Percentiles rank a stretch among this genome's conserved stretches.
phyloP scores from a whole-genome alignment of 2,329 filamentous ascomycete species.

The Chrysoporthe puriensis region DNA sequence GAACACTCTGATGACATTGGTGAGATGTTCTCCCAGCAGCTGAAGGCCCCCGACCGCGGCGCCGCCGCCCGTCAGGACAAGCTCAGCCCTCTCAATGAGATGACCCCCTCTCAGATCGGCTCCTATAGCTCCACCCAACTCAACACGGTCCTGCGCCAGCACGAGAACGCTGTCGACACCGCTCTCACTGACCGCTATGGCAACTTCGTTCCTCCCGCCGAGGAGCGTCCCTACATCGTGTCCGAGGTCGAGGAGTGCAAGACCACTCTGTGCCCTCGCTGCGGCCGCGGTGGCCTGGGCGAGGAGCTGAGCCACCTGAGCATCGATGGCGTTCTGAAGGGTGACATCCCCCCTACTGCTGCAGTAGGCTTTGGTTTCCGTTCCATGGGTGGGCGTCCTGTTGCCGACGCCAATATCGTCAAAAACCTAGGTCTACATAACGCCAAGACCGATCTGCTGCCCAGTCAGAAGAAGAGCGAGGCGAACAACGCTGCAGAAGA shows the following conservation, averaged over 20 bases:
- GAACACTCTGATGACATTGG: slow-evolving; percentile 43
- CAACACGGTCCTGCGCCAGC: slow-evolving; percentile 51
- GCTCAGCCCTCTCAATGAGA: slow-evolving; percentile 50
- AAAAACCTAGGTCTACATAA: slow-evolving; percentile 42
- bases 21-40: slow-evolving; percentile 36
- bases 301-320: slow-evolving; percentile 52
- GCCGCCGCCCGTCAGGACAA: slow-evolving; percentile 47
- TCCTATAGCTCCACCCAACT: slow-evolving; percentile 54
- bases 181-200: slow-evolving; percentile 29
- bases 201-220: background rate
- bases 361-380: slow-evolving; percentile 59
- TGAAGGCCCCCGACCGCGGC: slow-evolving; percentile 44
- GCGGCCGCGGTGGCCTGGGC: slow-evolving; percentile 45
- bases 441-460: slow-evolving; percentile 1
- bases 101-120: slow-evolving; percentile 45
- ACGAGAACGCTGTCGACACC: slow-evolving; percentile 41
- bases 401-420: slow-evolving; percentile 45
- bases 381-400: slow-evolving; percentile 45
- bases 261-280: slow-evolving; percentile 54
- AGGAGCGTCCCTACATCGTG: slow-evolving; percentile 14
- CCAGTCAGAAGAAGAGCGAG: background rate
- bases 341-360: slow-evolving; percentile 53
- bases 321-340: slow-evolving; percentile 53
- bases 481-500: background rate
- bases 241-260: slow-evolving; percentile 49